Evolutionary conservation across 306 rosid species (phyloP).

Genomic region (Glycine tomentella): DNA sequence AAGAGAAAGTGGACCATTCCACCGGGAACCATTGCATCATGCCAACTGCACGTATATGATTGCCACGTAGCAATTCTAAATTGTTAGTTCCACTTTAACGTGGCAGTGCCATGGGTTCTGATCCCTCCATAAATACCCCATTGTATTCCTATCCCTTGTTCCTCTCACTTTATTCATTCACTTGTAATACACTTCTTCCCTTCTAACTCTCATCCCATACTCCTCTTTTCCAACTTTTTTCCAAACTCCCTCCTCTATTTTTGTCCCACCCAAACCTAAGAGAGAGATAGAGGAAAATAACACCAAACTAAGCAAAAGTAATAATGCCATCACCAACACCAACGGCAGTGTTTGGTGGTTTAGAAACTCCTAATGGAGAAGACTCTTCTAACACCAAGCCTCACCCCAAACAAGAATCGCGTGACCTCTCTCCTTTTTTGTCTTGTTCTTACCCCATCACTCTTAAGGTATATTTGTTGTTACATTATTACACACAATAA

Average conservation of each 20-base stretch:
- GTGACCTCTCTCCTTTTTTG: constrained; percentile 56
- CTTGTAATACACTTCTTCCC: background rate
- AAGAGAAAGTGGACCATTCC: constrained; percentile 47
- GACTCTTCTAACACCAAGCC: constrained; percentile 30
- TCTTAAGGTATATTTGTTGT: constrained; percentile 63
- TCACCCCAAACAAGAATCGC: constrained; percentile 49
- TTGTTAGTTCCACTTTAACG: constrained; percentile 57
- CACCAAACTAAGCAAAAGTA: background rate
- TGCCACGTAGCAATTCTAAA: constrained; percentile 62
- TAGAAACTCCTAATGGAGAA: constrained; percentile 49
- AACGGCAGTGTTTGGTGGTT: constrained; percentile 48
- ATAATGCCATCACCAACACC: constrained; percentile 37
- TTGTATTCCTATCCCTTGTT: constrained; percentile 25
- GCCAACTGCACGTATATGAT: constrained; percentile 44
- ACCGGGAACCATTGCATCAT: constrained; percentile 44
- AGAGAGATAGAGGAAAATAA: background rate
- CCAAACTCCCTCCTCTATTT: too few species aligned
- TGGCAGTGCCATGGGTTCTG: constrained; percentile 54
- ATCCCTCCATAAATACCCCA: constrained; percentile 64
- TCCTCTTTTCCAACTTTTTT: background rate
- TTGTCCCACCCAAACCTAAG: too few species aligned
- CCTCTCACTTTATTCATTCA: constrained; percentile 55
- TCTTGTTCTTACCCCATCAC: constrained; percentile 71
- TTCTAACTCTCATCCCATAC: background rate
- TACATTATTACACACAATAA: background rate